Conservation (phyloP, 2,329 filamentous ascomycete genomes). For the Xylariaceae sp. region DNA sequence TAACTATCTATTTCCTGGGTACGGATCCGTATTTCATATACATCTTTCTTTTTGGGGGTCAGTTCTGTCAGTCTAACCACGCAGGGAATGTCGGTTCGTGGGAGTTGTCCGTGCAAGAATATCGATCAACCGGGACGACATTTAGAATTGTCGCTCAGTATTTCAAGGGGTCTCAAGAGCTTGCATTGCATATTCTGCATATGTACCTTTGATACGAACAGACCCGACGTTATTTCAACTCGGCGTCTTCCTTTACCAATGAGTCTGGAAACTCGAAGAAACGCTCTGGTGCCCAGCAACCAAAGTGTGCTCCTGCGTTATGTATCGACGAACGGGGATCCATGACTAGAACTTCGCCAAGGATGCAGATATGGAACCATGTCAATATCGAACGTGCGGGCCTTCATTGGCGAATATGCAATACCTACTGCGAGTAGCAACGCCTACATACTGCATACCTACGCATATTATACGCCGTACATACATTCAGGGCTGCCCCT, state of each 20-base stretch:
- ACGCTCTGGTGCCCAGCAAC: slow-evolving; percentile 21
- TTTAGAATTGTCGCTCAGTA: slow-evolving; percentile 10
- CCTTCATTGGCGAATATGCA: background rate
- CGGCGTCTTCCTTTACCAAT: background rate
- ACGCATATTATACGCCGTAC: too few species aligned
- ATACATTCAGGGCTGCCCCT: background rate
- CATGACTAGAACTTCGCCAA: slow-evolving; percentile 23
- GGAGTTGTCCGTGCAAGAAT: slow-evolving; percentile 16
- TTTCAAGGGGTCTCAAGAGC: slow-evolving; percentile 1
- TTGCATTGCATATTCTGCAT: background rate
- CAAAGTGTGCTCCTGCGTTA: slow-evolving; percentile 8
- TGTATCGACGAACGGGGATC: slow-evolving; percentile 16
- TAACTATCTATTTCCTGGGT: background rate
- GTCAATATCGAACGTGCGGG: slow-evolving; percentile 12
- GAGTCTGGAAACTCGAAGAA: slow-evolving; percentile 9
- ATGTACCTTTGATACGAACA: too few species aligned
- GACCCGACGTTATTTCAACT: background rate
- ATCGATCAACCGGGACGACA: slow-evolving; percentile 22
- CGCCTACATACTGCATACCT: too few species aligned
- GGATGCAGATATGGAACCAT: slow-evolving; percentile 20
- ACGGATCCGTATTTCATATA: background rate
- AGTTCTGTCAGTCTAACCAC: slow-evolving; percentile 18
- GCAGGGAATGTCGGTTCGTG: slow-evolving; percentile 25
- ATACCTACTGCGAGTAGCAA: too few species aligned
- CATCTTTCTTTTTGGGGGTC: slow-evolving; percentile 10